A percentile compares a stretch with the other conserved stretches of the same genome.
These are phyloP conservation scores for Falciphora oryzae DNA, from an alignment of 2,329 filamentous ascomycete species.

Conservation along the genomic window DNA sequence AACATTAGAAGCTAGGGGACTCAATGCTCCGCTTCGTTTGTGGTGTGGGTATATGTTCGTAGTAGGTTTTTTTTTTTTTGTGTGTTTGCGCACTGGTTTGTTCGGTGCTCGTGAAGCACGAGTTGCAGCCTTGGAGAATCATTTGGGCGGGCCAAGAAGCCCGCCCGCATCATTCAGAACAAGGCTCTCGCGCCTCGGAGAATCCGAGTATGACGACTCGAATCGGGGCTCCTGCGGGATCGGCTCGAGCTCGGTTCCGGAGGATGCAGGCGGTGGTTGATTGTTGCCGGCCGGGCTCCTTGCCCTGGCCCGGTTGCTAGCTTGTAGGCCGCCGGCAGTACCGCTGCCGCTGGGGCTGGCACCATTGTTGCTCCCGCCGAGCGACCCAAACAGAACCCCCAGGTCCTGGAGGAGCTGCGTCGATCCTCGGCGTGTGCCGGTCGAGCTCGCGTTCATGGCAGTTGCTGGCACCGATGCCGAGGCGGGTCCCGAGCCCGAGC, in stretches of 20 bases:
- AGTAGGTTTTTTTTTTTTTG: neutral
- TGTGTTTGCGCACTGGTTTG: too few species aligned
- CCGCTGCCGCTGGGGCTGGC: neutral
- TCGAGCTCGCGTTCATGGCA: conserved; percentile 37
- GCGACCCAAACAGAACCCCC: conserved; percentile 45
- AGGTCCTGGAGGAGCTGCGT: conserved; percentile 54
- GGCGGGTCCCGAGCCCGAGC: conserved; percentile 28
- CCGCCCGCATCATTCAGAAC: conserved; percentile 3
- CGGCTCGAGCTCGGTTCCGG: conserved; percentile 39
- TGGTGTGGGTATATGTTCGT: neutral
- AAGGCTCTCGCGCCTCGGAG: neutral
- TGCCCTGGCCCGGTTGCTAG: neutral
- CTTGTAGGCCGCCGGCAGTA: neutral
- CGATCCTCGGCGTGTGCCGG: conserved; percentile 47
- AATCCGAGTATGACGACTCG: conserved; percentile 3
- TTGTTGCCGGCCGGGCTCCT: conserved; percentile 3
- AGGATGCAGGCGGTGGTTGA: conserved; percentile 11
- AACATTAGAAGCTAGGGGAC: neutral
- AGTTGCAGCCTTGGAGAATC: neutral
- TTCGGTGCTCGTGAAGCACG: too few species aligned
- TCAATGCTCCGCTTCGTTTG: neutral
- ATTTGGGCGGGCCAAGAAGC: neutral
- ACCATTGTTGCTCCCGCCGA: conserved; percentile 10
- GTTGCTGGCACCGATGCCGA: conserved; percentile 18
- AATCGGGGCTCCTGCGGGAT: conserved; percentile 29